phyloP scores from a whole-genome alignment of 1,284 basidiomycete species.

The Ceratobasidium sp. region DNA sequence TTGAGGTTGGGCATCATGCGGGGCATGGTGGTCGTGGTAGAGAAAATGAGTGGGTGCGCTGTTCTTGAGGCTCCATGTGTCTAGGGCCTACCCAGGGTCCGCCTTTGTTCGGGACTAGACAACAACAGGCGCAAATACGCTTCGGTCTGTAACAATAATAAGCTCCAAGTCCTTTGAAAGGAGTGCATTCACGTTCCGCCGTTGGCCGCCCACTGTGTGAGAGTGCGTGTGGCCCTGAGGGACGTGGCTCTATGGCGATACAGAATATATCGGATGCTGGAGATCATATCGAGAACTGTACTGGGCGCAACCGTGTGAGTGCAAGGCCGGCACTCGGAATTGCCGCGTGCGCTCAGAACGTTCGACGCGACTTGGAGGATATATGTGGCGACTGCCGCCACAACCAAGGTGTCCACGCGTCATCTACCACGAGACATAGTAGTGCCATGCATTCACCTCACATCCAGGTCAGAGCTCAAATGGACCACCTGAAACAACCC shows the following conservation, averaged over 20 bases:
- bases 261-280: conserved; percentile 6
- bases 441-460: no score
- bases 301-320: not conserved
- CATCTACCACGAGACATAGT: no score
- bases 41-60: not conserved
- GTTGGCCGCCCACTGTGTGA: not conserved
- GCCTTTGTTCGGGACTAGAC: conserved; percentile 11
- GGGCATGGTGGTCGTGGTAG: conserved; percentile 10
- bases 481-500: no score
- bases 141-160: not conserved
- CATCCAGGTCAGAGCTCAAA: no score
- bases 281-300: not conserved
- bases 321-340: no score
- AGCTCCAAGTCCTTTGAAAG: not conserved
- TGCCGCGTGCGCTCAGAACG: no score
- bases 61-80: conserved; percentile 7
- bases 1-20: conserved; percentile 29
- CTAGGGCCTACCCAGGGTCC: conserved; percentile 19
- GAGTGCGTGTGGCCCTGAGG: not conserved
- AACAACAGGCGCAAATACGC: conserved; percentile 4
- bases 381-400: no score
- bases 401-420: no score
- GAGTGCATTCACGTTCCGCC: not conserved
- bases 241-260: not conserved
- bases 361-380: no score